phyloP scores from a whole-genome alignment of 805 yeast species.

The Candida caryicola region DNA sequence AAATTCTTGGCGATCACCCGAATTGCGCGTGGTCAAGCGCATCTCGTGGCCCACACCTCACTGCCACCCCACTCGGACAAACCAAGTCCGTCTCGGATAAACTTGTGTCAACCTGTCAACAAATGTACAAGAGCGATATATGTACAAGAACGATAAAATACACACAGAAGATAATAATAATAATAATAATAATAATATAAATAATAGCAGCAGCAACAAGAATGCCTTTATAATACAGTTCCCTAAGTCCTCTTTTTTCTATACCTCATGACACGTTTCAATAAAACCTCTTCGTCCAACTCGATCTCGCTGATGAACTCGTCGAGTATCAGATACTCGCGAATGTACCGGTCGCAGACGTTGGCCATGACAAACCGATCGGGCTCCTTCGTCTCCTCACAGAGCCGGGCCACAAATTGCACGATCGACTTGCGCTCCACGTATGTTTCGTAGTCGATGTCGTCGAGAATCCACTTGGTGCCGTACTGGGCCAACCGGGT shows the following conservation, averaged over 20 bases:
- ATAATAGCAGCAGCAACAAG: background rate
- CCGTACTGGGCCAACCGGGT: constrained; percentile 12
- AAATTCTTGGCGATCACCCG: too few species aligned
- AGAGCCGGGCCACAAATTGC: constrained; percentile 10
- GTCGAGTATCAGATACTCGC: constrained; percentile 13
- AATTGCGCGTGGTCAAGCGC: too few species aligned
- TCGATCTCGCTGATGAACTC: constrained; percentile 15
- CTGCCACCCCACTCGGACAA: too few species aligned
- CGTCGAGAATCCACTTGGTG: constrained; percentile 13
- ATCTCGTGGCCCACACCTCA: too few species aligned
- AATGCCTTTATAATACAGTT: constrained; percentile 4
- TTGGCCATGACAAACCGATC: constrained; percentile 9
- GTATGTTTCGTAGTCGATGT: constrained; percentile 13
- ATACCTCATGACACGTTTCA: constrained; percentile 9
- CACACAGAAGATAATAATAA: too few species aligned
- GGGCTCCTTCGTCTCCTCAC: constrained; percentile 8
- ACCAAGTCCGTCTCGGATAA: too few species aligned
- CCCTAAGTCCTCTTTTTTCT: constrained; percentile 7
- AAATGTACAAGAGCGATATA: too few species aligned
- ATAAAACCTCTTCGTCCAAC: constrained; percentile 12
- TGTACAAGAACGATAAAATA: too few species aligned
- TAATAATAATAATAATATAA: too few species aligned
- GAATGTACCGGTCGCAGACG: constrained; percentile 12
- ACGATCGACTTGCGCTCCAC: constrained; percentile 11
- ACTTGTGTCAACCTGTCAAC: too few species aligned